Base-by-base conservation (phyloP, 352 stramenopile genomes). In the Globisporangium nodosum region DNA sequence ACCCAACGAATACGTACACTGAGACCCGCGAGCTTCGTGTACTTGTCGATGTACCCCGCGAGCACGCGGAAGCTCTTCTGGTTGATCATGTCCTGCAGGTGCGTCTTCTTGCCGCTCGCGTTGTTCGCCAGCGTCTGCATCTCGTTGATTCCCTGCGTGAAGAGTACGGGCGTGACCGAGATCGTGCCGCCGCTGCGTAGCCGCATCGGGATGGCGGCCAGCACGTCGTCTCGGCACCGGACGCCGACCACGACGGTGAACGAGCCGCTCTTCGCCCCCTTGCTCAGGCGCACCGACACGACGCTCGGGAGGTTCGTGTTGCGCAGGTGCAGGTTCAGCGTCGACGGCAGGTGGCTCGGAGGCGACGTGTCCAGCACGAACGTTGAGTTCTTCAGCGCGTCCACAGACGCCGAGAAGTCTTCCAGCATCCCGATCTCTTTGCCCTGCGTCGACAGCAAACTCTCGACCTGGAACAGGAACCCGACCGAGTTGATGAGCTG, bases 341-440 rank as follows among this genome's bases (percentile, higher is more conserved):
- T 90, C 9, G 83, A 73, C 49, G 81, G 77, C 7, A 89, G 52
- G 51, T 90, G 76, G 12, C 66, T 57, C 7, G 82, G 78, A 1
- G 80, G 76, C 1, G 69, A 78, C 15, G 75, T 85, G 53, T 92
- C 83, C 21, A 92, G 64, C 16, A 89, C 73, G 60, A 94, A 85
- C 4, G 64, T 69, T 24, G 91, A 79, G 43, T 78, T 67, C 52
- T 79, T 82, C 46, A 97, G 81, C 21, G 77, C 89, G 33, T 94
- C 74, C 1, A 90, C 75, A 0, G 88, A 85, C 13, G 78, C 84
- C 6, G 76, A 85, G 42, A 96, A 87, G 63, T 97, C 90, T 62
- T 96, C 78, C 3, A 99, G 73, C 96, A 98, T 98, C n/a, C 87
- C 90, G 39, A 97, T 76, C 65, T 99, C 96, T 64, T 98, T 98